Percentiles rank a stretch among this genome's conserved stretches.
Evolutionary conservation across 345 rosid species (phyloP).

Genomic region (Eucalyptus grandis): DNA sequence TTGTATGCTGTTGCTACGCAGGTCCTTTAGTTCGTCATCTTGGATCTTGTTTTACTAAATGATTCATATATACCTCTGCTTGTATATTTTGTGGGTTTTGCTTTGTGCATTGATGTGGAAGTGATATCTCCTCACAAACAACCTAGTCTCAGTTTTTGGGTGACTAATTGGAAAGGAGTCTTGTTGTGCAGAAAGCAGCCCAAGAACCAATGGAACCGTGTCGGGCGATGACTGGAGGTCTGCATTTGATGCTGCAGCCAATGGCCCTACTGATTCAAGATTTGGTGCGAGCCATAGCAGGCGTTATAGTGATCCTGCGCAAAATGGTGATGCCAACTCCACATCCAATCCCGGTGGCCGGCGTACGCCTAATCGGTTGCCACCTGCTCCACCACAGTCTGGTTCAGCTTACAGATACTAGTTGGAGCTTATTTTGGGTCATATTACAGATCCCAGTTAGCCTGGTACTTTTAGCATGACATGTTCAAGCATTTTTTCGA

Average conservation of each 20-base stretch:
- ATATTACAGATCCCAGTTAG: background rate
- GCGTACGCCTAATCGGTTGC: constrained; percentile 31
- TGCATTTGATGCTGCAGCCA: constrained; percentile 87
- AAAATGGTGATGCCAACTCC: constrained; percentile 21
- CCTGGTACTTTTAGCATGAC: background rate
- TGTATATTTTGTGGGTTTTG: background rate
- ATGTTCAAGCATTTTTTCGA: background rate
- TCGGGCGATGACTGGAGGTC: constrained; percentile 93
- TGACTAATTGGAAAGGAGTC: background rate
- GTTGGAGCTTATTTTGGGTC: background rate
- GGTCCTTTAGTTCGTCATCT: background rate
- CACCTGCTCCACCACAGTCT: constrained; percentile 37
- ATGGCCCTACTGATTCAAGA: constrained; percentile 37
- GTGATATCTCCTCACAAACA: background rate
- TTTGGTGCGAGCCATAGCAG: constrained; percentile 17
- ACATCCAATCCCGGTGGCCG: constrained; percentile 13
- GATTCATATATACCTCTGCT: background rate
- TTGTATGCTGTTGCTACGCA: background rate
- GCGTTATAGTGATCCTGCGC: constrained; percentile 1
- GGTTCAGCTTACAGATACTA: constrained; percentile 2
- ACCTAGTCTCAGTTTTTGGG: background rate
- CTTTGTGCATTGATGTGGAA: background rate
- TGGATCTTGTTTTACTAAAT: background rate
- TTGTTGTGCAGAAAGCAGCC: constrained; percentile 61
- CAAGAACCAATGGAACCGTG: constrained; percentile 39